Conservation (phyloP, 371 early-diverging fungal species). For the Mucor plumbeus region DNA sequence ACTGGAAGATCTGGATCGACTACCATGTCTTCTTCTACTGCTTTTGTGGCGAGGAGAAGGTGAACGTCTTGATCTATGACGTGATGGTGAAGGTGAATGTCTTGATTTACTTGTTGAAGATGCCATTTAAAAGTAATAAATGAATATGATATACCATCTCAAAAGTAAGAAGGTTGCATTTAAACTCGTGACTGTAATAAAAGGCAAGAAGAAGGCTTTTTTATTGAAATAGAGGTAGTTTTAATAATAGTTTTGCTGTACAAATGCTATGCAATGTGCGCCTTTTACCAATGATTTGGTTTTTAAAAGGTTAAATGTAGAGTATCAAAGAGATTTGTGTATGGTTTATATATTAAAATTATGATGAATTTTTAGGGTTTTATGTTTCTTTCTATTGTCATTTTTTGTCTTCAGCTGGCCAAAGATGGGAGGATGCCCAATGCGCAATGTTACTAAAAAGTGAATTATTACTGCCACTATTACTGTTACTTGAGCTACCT, state of each 20-base stretch:
- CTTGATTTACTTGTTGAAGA: not conserved
- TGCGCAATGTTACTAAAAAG: conserved; percentile 30
- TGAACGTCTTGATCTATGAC: conserved; percentile 2
- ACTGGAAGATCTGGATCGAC: conserved; percentile 1
- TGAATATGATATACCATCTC: not conserved
- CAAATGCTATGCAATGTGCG: not conserved
- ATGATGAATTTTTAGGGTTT: not conserved
- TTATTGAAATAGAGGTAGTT: not conserved
- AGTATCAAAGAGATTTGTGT: no score
- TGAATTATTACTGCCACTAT: not conserved
- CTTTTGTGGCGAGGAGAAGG: conserved; percentile 4
- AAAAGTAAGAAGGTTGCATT: not conserved
- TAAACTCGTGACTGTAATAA: not conserved
- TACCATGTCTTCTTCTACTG: conserved; percentile 5
- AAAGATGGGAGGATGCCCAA: conserved; percentile 19
- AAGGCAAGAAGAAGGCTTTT: not conserved
- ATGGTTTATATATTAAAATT: not conserved
- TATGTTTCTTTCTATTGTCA: not conserved
- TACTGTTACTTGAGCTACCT: not conserved
- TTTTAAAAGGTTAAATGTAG: no score
- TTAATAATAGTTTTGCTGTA: not conserved
- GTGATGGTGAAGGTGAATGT: conserved; percentile 6
- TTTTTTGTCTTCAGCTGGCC: conserved; percentile 8
- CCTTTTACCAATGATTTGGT: not conserved
- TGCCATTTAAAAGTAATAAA: not conserved